phyloP scores from a whole-genome alignment of 805 yeast genomes.

The Candida cerambycidarum region DNA sequence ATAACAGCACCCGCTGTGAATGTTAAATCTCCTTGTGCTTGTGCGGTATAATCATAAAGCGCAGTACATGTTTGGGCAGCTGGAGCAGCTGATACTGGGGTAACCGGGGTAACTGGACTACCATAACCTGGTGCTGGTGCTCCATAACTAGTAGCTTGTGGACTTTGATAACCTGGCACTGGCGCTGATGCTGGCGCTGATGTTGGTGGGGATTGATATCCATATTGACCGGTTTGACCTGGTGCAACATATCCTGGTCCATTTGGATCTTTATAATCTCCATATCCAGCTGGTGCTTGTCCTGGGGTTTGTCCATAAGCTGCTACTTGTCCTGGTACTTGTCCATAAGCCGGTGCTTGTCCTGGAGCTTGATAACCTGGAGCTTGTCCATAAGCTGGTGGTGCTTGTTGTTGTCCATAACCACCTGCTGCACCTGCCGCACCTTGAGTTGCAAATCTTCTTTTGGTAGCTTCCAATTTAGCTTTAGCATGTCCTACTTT shows the following conservation, averaged over 20 bases:
- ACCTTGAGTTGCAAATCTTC: slow-evolving; percentile 56
- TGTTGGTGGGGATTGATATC: slow-evolving; percentile 13
- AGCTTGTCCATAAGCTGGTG: slow-evolving; percentile 8
- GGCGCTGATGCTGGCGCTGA: slow-evolving; percentile 2
- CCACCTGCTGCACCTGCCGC: slow-evolving; percentile 12
- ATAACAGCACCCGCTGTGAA: slow-evolving; percentile 88
- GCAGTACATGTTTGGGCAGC: slow-evolving; percentile 69
- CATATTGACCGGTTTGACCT: slow-evolving; percentile 9
- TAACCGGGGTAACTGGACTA: slow-evolving; percentile 27
- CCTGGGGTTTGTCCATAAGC: slow-evolving; percentile 12
- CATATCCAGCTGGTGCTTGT: slow-evolving; percentile 14
- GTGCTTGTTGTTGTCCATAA: slow-evolving; percentile 11
- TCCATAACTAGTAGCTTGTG: slow-evolving; percentile 10
- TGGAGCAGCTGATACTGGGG: slow-evolving; percentile 28
- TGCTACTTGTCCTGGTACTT: slow-evolving; percentile 7
- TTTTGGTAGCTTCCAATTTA: slow-evolving; percentile 79
- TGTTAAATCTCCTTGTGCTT: slow-evolving; percentile 86
- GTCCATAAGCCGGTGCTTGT: slow-evolving; percentile 9
- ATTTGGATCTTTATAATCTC: slow-evolving; percentile 25
- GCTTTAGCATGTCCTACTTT: slow-evolving; percentile 83
- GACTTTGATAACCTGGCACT: slow-evolving; percentile 14
- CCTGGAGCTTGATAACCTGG: slow-evolving; percentile 9
- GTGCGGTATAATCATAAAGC: slow-evolving; percentile 86
- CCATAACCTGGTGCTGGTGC: slow-evolving; percentile 21
- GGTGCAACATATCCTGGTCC: slow-evolving; percentile 19